Evolutionary conservation across 2,329 filamentous ascomycete species (phyloP).

Genomic region (Ascochyta viciae-villosae): DNA sequence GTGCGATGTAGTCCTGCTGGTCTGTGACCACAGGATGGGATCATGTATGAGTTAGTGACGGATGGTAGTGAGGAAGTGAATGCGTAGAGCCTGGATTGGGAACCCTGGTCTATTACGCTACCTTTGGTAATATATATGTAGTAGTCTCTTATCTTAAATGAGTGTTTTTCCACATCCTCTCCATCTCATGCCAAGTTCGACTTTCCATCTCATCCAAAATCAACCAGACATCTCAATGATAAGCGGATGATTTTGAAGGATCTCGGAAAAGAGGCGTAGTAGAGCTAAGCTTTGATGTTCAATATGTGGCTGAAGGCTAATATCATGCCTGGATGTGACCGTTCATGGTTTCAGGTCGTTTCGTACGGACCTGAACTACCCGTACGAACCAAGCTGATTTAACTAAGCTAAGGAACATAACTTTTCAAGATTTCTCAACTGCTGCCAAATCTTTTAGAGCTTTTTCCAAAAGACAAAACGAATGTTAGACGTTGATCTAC

Average conservation of each 20-base stretch:
- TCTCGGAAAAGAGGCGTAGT: background rate
- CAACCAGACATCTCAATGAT: no score
- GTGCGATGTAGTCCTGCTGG: conserved; percentile 11
- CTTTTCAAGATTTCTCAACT: no score
- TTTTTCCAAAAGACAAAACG: no score
- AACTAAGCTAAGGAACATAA: no score
- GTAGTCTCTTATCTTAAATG: background rate
- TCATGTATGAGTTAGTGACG: conserved; percentile 4
- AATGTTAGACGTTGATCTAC: no score
- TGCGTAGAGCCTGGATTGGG: conserved; percentile 29
- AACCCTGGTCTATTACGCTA: conserved; percentile 31
- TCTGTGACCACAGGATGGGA: conserved; percentile 12
- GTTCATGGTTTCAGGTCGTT: background rate
- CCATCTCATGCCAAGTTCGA: background rate
- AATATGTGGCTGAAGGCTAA: background rate
- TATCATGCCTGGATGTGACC: background rate
- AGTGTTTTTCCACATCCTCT: background rate
- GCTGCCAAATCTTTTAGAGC: no score
- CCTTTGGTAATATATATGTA: conserved; percentile 19
- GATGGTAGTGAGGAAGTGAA: conserved; percentile 8
- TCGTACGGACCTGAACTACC: background rate
- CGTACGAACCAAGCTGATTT: background rate
- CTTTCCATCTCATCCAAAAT: background rate
- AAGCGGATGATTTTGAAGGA: no score
- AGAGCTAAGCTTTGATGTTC: conserved; percentile 11